A percentile compares a stretch with the other conserved stretches of the same genome.
Conservation (phyloP, 768 basidiomycete species). For the Suillus discolor region DNA sequence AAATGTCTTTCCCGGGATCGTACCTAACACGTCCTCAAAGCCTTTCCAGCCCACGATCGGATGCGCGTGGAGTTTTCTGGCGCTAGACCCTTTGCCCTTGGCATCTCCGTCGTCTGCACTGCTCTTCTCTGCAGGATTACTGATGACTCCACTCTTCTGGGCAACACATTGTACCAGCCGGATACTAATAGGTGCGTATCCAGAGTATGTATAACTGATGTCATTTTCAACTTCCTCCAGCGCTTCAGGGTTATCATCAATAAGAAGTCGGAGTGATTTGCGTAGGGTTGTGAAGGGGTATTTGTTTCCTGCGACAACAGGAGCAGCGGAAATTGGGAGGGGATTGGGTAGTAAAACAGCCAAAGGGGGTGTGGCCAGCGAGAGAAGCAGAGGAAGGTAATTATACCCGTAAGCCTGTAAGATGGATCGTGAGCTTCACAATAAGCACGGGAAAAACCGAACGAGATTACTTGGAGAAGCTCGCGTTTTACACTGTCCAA, state of each 20-base stretch:
- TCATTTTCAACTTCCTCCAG: slow-evolving; percentile 88
- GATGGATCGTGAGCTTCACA: slow-evolving; percentile 16
- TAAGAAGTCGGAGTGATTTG: slow-evolving; percentile 87
- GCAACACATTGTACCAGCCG: slow-evolving; percentile 92
- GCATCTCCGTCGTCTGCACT: slow-evolving; percentile 40
- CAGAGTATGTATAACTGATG: slow-evolving; percentile 95
- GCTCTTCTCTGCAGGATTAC: slow-evolving; percentile 69
- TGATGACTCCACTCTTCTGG: slow-evolving; percentile 88
- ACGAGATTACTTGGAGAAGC: slow-evolving; percentile 67
- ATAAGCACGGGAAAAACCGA: not conserved
- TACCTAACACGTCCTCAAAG: slow-evolving; percentile 85
- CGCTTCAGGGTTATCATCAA: slow-evolving; percentile 81
- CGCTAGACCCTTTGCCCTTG: slow-evolving; percentile 38
- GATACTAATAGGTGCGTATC: slow-evolving; percentile 92
- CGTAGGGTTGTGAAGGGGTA: slow-evolving; percentile 74
- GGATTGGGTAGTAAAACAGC: slow-evolving; percentile 68
- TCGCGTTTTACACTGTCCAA: slow-evolving; percentile 92
- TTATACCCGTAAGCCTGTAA: slow-evolving; percentile 76
- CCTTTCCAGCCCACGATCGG: slow-evolving; percentile 97
- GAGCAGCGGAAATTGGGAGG: slow-evolving; percentile 52
- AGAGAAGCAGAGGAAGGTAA: slow-evolving; percentile 66
- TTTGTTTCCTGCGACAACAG: slow-evolving; percentile 48
- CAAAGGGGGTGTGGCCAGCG: slow-evolving; percentile 67
- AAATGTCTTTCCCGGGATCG: slow-evolving; percentile 84
- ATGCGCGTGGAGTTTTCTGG: slow-evolving; percentile 76